Evolutionary conservation across 164 flowering plant genomes (phyloP).

Genomic region (Piper longum): DNA sequence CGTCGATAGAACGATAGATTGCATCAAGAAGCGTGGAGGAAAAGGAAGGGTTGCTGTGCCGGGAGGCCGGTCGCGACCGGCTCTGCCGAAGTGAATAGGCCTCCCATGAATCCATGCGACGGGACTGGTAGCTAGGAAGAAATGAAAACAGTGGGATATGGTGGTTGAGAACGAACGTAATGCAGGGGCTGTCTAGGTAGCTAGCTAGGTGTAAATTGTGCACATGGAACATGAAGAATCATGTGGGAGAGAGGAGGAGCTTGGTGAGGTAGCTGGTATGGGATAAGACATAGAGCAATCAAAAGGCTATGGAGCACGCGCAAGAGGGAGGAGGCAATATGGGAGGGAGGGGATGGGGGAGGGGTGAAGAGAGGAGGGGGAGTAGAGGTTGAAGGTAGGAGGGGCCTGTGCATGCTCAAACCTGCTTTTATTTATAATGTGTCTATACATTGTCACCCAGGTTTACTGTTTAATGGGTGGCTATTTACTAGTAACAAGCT

Average conservation of each 20-base stretch:
- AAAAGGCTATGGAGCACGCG: neutral
- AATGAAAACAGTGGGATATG: neutral
- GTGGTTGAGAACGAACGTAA: neutral
- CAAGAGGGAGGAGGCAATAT: neutral
- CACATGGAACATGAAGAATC: neutral
- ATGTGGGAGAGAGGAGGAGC: neutral
- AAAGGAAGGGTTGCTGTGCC: slow-evolving; percentile 8
- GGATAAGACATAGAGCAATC: slow-evolving; percentile 2
- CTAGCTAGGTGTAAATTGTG: neutral
- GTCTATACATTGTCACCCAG: neutral
- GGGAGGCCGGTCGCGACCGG: slow-evolving; percentile 5
- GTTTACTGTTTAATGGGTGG: too few species aligned
- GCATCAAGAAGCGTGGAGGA: neutral
- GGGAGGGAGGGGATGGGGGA: neutral
- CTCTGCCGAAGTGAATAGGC: slow-evolving; percentile 12
- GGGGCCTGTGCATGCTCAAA: neutral
- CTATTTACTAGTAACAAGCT: too few species aligned
- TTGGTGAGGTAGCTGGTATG: neutral
- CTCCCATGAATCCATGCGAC: neutral
- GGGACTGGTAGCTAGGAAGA: neutral
- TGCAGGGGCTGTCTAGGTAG: slow-evolving; percentile 3
- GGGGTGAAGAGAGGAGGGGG: neutral
- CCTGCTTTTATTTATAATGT: neutral
- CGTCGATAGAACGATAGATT: slow-evolving; percentile 69
- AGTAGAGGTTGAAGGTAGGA: neutral